These are phyloP conservation scores for Colletotrichum plurivorum DNA, from an alignment of 2,329 filamentous ascomycete species.

Conservation along the genomic window DNA sequence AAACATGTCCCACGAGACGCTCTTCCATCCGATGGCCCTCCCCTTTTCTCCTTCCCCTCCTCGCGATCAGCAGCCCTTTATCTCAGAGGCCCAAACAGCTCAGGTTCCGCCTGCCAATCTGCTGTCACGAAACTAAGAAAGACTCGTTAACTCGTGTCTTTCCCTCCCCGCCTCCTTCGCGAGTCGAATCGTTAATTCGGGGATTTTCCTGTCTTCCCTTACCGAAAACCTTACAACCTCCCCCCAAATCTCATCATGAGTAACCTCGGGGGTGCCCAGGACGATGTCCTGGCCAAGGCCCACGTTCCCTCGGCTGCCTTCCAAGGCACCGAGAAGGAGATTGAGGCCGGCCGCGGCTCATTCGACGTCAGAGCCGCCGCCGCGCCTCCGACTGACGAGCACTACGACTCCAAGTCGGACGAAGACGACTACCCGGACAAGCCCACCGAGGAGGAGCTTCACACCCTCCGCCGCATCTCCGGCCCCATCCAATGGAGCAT, in stretches of 20 bases:
- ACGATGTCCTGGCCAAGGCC: constrained; percentile 44
- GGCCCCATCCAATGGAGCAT: constrained; percentile 75
- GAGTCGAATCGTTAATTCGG: constrained; percentile 6
- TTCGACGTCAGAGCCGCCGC: constrained; percentile 43
- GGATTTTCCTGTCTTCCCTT: constrained; percentile 5
- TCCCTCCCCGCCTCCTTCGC: not conserved
- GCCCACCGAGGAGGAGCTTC: constrained; percentile 74
- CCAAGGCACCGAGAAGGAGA: constrained; percentile 43
- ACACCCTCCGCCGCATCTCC: constrained; percentile 73
- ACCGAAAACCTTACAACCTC: constrained; percentile 3
- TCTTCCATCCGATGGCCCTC: not conserved
- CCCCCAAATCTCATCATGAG: constrained; percentile 37
- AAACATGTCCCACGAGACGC: constrained; percentile 24
- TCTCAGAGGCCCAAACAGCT: constrained; percentile 20
- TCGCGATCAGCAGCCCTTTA: constrained; percentile 33
- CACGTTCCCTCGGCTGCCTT: constrained; percentile 38
- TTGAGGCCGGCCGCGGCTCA: constrained; percentile 42
- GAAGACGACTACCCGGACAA: constrained; percentile 52
- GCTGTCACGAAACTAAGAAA: constrained; percentile 26
- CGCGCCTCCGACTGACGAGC: constrained; percentile 40
- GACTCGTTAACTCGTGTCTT: constrained; percentile 41
- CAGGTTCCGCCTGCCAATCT: constrained; percentile 32
- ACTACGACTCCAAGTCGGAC: constrained; percentile 43
- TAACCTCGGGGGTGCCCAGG: constrained; percentile 38
- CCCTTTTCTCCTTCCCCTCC: not conserved